Evolutionary conservation across 2,329 filamentous ascomycete genomes (phyloP).

Genomic region (Colletotrichum agaves): DNA sequence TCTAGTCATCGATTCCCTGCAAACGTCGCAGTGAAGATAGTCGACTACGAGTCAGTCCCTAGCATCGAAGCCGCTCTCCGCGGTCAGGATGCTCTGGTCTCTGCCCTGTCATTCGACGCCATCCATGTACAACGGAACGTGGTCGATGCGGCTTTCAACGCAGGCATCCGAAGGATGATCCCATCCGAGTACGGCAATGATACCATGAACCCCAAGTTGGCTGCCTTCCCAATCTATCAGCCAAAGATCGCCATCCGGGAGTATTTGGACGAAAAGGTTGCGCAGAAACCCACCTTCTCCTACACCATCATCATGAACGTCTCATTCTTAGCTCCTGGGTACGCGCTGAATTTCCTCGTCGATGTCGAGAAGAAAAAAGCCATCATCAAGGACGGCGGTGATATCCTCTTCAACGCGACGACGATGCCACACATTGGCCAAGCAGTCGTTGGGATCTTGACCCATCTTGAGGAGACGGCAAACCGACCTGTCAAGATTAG

Average conservation of each 20-base stretch:
- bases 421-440: constrained; percentile 59
- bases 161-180: constrained; percentile 65
- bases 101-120: constrained; percentile 51
- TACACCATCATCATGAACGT: constrained; percentile 55
- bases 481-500: constrained; percentile 65
- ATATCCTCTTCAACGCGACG: constrained; percentile 56
- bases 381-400: constrained; percentile 61
- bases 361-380: constrained; percentile 41
- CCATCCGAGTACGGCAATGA: constrained; percentile 60
- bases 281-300: constrained; percentile 38
- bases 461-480: constrained; percentile 56
- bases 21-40: constrained; percentile 46
- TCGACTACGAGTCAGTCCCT: constrained; percentile 51
- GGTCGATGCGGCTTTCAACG: constrained; percentile 62
- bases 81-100: constrained; percentile 67
- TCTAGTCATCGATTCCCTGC: constrained; percentile 52
- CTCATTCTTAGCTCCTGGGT: constrained; percentile 50
- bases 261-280: constrained; percentile 29
- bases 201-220: constrained; percentile 41
- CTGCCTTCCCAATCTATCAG: constrained; percentile 39
- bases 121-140: constrained; percentile 59
- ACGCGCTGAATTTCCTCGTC: constrained; percentile 22
- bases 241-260: constrained; percentile 40
- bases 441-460: constrained; percentile 59
- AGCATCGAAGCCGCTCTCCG: constrained; percentile 62